Percentiles rank a stretch among this genome's conserved stretches.
phyloP scores from a whole-genome alignment of 2,329 filamentous ascomycete species.

The Ascochyta pisi region DNA sequence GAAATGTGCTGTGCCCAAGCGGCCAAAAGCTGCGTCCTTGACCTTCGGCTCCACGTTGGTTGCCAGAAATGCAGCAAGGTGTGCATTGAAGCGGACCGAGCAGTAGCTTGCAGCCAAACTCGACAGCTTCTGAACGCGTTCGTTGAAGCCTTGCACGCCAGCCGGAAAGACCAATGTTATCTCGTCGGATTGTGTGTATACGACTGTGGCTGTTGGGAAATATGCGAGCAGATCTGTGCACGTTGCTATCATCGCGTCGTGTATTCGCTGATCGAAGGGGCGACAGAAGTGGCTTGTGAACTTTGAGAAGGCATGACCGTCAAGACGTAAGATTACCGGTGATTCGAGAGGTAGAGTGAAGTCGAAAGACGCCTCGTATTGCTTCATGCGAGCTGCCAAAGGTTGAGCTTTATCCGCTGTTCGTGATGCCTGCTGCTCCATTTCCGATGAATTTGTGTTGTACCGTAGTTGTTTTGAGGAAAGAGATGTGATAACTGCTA shows the following conservation, averaged over 20 bases:
- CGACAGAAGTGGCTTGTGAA: conserved; percentile 38
- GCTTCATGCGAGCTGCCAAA: conserved; percentile 42
- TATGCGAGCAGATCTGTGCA: conserved; percentile 36
- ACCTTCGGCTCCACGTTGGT: conserved; percentile 27
- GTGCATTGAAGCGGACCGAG: conserved; percentile 36
- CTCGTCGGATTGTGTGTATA: conserved; percentile 45
- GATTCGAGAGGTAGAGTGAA: conserved; percentile 24
- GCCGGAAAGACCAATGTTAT: conserved; percentile 41
- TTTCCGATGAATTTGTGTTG: neutral
- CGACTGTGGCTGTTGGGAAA: conserved; percentile 38
- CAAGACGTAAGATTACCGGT: conserved; percentile 38
- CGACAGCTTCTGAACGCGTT: conserved; percentile 39
- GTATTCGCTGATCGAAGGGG: conserved; percentile 43
- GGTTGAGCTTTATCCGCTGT: conserved; percentile 9
- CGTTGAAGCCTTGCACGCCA: conserved; percentile 38
- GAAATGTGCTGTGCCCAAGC: conserved; percentile 36
- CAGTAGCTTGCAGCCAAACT: conserved; percentile 39
- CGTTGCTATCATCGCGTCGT: conserved; percentile 38
- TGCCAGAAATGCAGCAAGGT: conserved; percentile 25
- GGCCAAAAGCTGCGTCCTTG: conserved; percentile 19
- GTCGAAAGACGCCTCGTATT: conserved; percentile 39
- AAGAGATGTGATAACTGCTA: neutral
- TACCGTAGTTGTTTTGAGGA: neutral
- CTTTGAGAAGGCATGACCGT: conserved; percentile 41
- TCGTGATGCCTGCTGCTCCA: neutral